Percentiles rank a stretch among this genome's conserved stretches.
These are phyloP conservation scores for Pseudocercospora eumusae DNA, from an alignment of 2,329 filamentous ascomycete genomes.

Conservation along the genomic window DNA sequence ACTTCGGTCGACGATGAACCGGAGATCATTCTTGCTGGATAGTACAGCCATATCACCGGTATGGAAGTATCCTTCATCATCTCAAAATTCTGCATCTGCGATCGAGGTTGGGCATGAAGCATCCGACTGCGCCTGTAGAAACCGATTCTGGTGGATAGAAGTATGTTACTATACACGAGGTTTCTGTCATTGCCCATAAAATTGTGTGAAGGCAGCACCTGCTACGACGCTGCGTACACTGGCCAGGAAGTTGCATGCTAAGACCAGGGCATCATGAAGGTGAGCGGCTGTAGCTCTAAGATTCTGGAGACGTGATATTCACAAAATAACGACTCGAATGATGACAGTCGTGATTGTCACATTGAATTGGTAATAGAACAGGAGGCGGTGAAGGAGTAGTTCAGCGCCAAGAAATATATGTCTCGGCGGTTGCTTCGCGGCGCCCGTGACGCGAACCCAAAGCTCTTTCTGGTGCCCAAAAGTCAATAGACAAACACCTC, in stretches of 20 bases:
- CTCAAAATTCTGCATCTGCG: slow-evolving; percentile 49
- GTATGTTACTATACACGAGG: slow-evolving; percentile 42
- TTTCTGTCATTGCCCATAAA: slow-evolving; percentile 50
- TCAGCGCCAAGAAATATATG: neutral
- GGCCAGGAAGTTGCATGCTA: neutral
- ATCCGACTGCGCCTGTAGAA: slow-evolving; percentile 46
- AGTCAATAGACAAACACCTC: slow-evolving; percentile 10
- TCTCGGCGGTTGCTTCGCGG: neutral
- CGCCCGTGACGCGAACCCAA: neutral
- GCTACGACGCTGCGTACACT: neutral
- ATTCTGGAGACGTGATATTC: too few relatives aligned
- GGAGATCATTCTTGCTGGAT: slow-evolving; percentile 44
- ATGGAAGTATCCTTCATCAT: slow-evolving; percentile 48
- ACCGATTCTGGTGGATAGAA: slow-evolving; percentile 40
- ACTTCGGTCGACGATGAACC: slow-evolving; percentile 58
- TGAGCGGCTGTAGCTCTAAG: too few relatives aligned
- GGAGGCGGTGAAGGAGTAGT: neutral
- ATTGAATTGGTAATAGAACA: too few relatives aligned
- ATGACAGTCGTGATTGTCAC: too few relatives aligned
- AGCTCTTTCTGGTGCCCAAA: neutral
- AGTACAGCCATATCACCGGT: slow-evolving; percentile 52
- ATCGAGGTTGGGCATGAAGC: slow-evolving; percentile 45
- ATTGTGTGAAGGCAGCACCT: slow-evolving; percentile 53
- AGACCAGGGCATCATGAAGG: neutral
- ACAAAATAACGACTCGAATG: too few relatives aligned